Conservation (phyloP, 208 protist genomes). For the Trypanosoma conorhini region DNA sequence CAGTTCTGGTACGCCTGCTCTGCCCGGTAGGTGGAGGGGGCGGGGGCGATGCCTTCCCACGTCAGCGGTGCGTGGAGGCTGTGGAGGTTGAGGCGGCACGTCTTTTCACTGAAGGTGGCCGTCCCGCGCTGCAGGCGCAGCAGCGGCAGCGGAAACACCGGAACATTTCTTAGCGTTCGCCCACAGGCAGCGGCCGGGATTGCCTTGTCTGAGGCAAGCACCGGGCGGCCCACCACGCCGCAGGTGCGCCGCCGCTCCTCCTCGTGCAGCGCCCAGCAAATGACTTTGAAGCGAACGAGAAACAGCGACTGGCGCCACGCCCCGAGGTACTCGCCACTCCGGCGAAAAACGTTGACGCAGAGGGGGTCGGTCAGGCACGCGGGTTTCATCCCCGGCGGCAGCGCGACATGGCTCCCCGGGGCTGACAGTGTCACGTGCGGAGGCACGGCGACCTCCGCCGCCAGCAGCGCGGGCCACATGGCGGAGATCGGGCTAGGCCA, state of each 20-base stretch:
- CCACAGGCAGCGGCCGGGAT: neutral
- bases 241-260: constrained; percentile 40
- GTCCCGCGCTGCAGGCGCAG: constrained; percentile 52
- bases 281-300: constrained; percentile 82
- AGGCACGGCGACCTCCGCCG: neutral
- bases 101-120: neutral
- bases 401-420: neutral
- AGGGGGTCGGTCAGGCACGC: constrained; percentile 15
- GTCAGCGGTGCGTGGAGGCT: constrained; percentile 42
- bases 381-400: neutral
- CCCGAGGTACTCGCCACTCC: constrained; percentile 39
- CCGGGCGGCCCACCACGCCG: constrained; percentile 7
- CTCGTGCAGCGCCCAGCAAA: constrained; percentile 74
- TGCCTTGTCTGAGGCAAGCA: neutral
- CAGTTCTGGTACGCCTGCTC: constrained; percentile 45
- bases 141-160: constrained; percentile 50
- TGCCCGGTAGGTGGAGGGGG: constrained; percentile 36
- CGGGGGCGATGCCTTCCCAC: constrained; percentile 66
- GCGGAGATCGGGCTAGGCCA: constrained; percentile 52
- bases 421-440: neutral
- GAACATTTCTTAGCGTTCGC: constrained; percentile 33
- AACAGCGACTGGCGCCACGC: constrained; percentile 78
- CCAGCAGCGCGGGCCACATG: constrained; percentile 67
- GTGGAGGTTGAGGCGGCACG: constrained; percentile 22
- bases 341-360: constrained; percentile 23